A percentile compares a stretch with the other conserved stretches of the same genome.
These are phyloP conservation scores for Pochonia chlamydosporia DNA, from an alignment of 2,329 filamentous ascomycete species.

Conservation along the genomic window DNA sequence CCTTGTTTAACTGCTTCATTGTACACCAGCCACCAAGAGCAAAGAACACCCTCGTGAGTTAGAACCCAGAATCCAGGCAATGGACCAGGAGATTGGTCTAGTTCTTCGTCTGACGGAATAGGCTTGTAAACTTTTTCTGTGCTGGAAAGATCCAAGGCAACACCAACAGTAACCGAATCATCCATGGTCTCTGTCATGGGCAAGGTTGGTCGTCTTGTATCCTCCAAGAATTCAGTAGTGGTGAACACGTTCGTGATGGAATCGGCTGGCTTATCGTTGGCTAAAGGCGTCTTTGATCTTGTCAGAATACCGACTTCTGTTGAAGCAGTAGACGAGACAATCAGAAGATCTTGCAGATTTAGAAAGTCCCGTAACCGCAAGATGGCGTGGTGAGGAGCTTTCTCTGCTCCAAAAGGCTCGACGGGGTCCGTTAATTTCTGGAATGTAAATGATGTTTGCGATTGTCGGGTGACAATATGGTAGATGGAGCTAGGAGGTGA, in stretches of 20 bases:
- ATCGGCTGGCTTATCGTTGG: constrained; percentile 52
- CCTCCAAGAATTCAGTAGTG: constrained; percentile 64
- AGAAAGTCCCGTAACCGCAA: constrained; percentile 75
- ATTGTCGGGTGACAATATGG: constrained; percentile 69
- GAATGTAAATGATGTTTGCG: constrained; percentile 56
- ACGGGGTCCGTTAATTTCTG: constrained; percentile 72
- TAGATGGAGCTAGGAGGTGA: constrained; percentile 62
- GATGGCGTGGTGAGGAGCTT: constrained; percentile 69
- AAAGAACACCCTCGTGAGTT: constrained; percentile 82
- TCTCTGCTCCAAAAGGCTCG: constrained; percentile 61
- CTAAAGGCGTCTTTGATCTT: constrained; percentile 63
- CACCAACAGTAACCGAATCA: constrained; percentile 73
- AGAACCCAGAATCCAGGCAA: constrained; percentile 79
- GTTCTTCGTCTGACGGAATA: constrained; percentile 68
- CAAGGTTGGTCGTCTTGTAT: constrained; percentile 68
- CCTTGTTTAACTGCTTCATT: constrained; percentile 74
- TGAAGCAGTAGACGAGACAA: constrained; percentile 75
- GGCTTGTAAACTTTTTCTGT: constrained; percentile 74
- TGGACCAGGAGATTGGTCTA: constrained; percentile 72
- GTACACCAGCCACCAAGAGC: constrained; percentile 89
- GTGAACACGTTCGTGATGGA: constrained; percentile 64
- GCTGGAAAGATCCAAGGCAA: constrained; percentile 77
- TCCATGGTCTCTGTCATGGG: constrained; percentile 58
- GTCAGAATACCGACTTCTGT: constrained; percentile 75
- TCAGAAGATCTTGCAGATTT: constrained; percentile 71